A percentile compares a stretch with the other conserved stretches of the same genome.
Evolutionary conservation across 1,284 basidiomycete species (phyloP).

Genomic region (Paramarasmius palmivorus): DNA sequence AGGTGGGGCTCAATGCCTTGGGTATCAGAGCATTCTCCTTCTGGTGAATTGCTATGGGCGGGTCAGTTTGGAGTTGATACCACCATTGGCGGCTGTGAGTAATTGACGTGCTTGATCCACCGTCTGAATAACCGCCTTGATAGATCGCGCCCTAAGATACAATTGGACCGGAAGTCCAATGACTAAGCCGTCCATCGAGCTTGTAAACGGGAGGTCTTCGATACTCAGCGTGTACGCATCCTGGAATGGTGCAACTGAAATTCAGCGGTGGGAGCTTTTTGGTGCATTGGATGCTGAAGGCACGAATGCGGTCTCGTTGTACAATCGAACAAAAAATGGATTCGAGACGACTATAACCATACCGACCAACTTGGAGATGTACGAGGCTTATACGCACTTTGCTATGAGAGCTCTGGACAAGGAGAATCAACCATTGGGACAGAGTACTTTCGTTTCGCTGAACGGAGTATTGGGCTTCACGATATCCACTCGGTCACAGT

Average conservation of each 20-base stretch:
- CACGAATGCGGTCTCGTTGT: constrained; percentile 5
- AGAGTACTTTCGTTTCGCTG: constrained; percentile 3
- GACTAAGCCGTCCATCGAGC: not conserved
- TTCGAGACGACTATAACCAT: constrained; percentile 13
- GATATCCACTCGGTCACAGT: no score
- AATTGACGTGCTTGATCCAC: not conserved
- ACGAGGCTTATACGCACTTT: not conserved
- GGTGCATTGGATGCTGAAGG: constrained; percentile 5
- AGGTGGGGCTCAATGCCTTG: constrained; percentile 13
- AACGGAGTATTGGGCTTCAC: no score
- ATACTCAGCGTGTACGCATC: constrained; percentile 8
- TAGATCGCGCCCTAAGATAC: constrained; percentile 10
- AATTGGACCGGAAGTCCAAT: constrained; percentile 14
- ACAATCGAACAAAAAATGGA: constrained; percentile 8
- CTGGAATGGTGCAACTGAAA: constrained; percentile 14
- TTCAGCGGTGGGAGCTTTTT: constrained; percentile 7
- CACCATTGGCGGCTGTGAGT: constrained; percentile 8
- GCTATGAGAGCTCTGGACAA: constrained; percentile 8
- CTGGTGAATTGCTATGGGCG: constrained; percentile 11
- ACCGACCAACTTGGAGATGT: not conserved
- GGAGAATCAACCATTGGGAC: not conserved
- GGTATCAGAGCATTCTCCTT: constrained; percentile 4
- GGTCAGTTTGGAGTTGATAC: constrained; percentile 9
- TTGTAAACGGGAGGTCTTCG: not conserved
- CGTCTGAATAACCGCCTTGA: not conserved